Conservation (phyloP, 441 rosid species). For the Adansonia rubrostipa region DNA sequence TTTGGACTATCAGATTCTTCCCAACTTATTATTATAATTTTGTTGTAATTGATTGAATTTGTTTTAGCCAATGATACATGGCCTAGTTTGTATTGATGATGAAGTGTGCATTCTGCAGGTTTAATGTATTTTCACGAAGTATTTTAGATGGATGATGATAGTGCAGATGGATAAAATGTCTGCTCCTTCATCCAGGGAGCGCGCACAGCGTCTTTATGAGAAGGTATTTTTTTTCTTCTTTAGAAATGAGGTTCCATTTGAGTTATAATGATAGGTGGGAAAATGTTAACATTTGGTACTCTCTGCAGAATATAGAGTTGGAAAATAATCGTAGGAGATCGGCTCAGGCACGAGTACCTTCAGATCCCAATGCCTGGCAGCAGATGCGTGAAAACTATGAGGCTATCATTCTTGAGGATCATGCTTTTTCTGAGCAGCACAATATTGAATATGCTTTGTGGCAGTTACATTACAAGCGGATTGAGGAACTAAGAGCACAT, state of each 20-base stretch:
- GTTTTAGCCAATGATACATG: conserved; percentile 3
- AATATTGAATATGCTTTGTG: conserved; percentile 77
- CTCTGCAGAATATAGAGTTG: conserved; percentile 68
- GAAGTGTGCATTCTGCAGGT: conserved; percentile 41
- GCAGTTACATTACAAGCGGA: conserved; percentile 88
- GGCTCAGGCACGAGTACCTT: conserved; percentile 75
- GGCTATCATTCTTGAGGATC: conserved; percentile 87
- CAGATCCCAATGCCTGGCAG: conserved; percentile 85
- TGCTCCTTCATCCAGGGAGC: conserved; percentile 74
- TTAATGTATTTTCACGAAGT: conserved; percentile 34
- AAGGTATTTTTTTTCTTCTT: conserved; percentile 56
- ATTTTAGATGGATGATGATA: conserved; percentile 69
- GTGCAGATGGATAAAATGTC: conserved; percentile 85
- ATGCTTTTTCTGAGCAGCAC: conserved; percentile 86
- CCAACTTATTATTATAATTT: neutral
- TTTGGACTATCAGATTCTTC: neutral
- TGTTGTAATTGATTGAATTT: neutral
- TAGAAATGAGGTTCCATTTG: neutral
- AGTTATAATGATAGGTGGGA: neutral
- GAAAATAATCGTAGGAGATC: conserved; percentile 79
- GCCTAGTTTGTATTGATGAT: conserved; percentile 23
- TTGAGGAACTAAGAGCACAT: conserved; percentile 79
- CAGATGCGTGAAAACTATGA: conserved; percentile 98
- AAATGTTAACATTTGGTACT: neutral
- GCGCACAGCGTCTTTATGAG: conserved; percentile 70